Evolutionary conservation across 129 eudicot genomes (phyloP), one percentile per base, ranked within the genome.

Genomic region (Flaveria robusta): DNA sequence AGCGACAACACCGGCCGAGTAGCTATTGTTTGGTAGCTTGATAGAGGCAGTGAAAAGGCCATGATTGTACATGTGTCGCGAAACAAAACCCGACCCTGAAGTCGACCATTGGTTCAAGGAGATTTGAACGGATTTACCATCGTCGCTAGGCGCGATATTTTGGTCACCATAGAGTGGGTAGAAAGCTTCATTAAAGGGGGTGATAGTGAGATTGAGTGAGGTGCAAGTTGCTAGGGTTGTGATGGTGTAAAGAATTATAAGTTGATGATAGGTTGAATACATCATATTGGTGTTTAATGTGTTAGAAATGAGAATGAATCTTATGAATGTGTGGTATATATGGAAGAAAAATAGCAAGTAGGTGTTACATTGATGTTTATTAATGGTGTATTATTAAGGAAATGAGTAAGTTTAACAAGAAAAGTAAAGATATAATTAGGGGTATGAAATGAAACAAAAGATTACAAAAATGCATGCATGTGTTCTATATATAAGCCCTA

Each of bases 81-180:
- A 74, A 42, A 45, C n/a, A 22, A 81, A 74, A 34, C 84, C 84
- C 2, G 84, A 67, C 55, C 84, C 81, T 7, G 42, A 24, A 24
- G 37, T 50, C 0, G 75, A 37, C 46, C 83, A 81, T 29, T 87
- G 90, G 75, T 88, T 85, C 82, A 91, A 91, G 75, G 72, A 86
- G 62, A 91, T 91, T 54, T 80, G 66, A 75, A 87, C 88, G 24
- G 83, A 47, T 45, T 76, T 81, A 22, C 85, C 86, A 50, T 87
- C 81, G 26, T 91, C 82, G 7, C 51, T 29, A 9, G 23, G 75
- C 16, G 54, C 42, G 82, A 88, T 71, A 43, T 86, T 88, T 43
- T 74, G 43, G 74, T 88, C 83, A 14, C 86, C 88, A 6, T 88
- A 89, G 55, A 88, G 42, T 7, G 78, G 79, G 10, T 41, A 55